Percentiles rank a stretch among this genome's conserved stretches.
phyloP scores from a whole-genome alignment of 2,329 filamentous ascomycete genomes.

The Fusarium subglutinans region DNA sequence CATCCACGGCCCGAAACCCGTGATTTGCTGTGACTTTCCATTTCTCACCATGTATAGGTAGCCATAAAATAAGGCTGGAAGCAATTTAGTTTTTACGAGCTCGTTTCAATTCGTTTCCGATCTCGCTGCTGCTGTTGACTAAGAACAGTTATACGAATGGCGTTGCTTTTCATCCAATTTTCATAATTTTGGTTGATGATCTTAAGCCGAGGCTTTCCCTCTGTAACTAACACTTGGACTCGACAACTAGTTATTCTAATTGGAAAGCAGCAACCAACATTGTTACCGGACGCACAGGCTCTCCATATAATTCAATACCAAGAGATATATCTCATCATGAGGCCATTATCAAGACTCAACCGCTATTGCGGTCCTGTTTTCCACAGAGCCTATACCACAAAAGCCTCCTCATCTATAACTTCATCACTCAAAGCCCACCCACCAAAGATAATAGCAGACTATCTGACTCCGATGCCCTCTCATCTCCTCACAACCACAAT shows the following conservation, averaged over 20 bases:
- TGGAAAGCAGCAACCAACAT: background rate
- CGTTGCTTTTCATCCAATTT: background rate
- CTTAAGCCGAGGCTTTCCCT: background rate
- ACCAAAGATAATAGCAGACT: constrained; percentile 53
- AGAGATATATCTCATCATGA: background rate
- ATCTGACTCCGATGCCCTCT: constrained; percentile 66
- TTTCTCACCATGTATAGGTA: no score
- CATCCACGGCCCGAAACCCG: background rate
- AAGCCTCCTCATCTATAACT: constrained; percentile 13
- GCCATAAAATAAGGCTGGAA: background rate
- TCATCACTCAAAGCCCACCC: constrained; percentile 40
- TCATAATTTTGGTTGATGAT: background rate
- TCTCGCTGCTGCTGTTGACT: background rate
- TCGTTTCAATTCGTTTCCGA: no score
- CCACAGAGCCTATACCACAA: constrained; percentile 7
- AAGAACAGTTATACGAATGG: background rate
- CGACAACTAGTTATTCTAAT: background rate
- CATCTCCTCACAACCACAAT: constrained; percentile 73
- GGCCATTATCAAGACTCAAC: background rate
- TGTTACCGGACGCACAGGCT: background rate
- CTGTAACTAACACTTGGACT: background rate
- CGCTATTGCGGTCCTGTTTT: constrained; percentile 7
- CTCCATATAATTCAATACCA: background rate
- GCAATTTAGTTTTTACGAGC: background rate
- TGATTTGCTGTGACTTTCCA: background rate